phyloP scores from a whole-genome alignment of 2,329 filamentous ascomycete genomes.

The Basipetospora sp. region DNA sequence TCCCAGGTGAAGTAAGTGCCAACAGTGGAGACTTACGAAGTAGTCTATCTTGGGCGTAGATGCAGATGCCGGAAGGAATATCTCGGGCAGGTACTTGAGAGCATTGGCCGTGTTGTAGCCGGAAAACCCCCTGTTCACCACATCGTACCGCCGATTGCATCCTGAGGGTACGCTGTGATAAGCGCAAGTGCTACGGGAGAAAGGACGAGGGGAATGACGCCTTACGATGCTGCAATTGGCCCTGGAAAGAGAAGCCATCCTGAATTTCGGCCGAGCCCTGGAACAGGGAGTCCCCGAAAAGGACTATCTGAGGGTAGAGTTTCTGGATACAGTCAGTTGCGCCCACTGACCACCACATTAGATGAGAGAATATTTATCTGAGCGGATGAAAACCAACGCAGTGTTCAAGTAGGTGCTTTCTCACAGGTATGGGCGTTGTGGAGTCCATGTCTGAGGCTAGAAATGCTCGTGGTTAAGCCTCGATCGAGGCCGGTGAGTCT shows the following conservation, averaged over 20 bases:
- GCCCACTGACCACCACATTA: too few relatives aligned
- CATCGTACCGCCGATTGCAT: slow-evolving; percentile 64
- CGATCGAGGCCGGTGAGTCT: too few relatives aligned
- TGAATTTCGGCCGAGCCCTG: slow-evolving; percentile 48
- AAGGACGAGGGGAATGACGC: slow-evolving; percentile 8
- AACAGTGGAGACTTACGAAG: slow-evolving; percentile 33
- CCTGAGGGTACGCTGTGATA: slow-evolving; percentile 27
- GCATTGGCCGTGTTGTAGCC: slow-evolving; percentile 75
- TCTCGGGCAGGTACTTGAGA: slow-evolving; percentile 49
- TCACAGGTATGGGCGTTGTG: too few relatives aligned
- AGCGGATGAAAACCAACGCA: too few relatives aligned
- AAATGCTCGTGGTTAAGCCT: too few relatives aligned
- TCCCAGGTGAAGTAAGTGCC: too few relatives aligned
- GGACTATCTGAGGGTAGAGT: slow-evolving; percentile 58
- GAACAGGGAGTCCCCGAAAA: slow-evolving; percentile 84
- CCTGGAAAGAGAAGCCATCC: slow-evolving; percentile 59
- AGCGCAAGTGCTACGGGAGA: neutral
- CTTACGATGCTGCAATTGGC: slow-evolving; percentile 54
- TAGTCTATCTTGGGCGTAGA: slow-evolving; percentile 48
- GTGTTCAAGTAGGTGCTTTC: too few relatives aligned
- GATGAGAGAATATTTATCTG: too few relatives aligned
- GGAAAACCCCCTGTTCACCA: slow-evolving; percentile 75
- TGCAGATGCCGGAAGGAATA: slow-evolving; percentile 52
- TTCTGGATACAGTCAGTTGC: slow-evolving; percentile 19
- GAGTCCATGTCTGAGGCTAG: too few relatives aligned